Evolutionary conservation across 176 grass and related monocot species (phyloP).

Genomic region (Carex cristatella): DNA sequence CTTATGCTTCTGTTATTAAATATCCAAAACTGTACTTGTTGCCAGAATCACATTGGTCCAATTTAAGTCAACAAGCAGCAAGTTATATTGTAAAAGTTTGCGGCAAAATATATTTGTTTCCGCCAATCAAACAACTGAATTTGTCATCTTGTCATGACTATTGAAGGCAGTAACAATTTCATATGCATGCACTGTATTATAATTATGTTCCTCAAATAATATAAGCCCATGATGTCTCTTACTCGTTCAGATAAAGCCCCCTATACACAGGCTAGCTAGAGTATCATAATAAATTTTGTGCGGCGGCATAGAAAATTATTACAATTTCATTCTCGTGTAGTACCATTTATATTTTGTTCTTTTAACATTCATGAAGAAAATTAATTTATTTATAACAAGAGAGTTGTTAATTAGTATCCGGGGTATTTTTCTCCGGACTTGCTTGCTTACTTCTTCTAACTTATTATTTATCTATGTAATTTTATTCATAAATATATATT

Average conservation of each 20-base stretch:
- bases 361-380: background rate
- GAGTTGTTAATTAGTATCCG: too few relatives aligned
- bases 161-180: background rate
- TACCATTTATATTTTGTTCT: background rate
- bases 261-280: background rate
- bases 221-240: conserved; percentile 1
- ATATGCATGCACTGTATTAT: background rate
- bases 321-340: background rate
- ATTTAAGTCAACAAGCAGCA: background rate
- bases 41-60: background rate
- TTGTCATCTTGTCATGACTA: conserved; percentile 7
- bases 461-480: too few relatives aligned
- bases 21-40: background rate
- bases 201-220: background rate
- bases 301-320: background rate
- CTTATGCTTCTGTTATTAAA: conserved; percentile 2
- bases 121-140: background rate
- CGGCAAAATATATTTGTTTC: background rate
- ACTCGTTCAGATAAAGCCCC: background rate
- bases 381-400: background rate
- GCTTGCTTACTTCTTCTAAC: too few relatives aligned
- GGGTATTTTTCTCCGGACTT: too few relatives aligned
- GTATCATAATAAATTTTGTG: background rate
- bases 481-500: too few relatives aligned
- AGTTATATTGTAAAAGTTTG: background rate